phyloP scores from a whole-genome alignment of 805 yeast genomes.

The Ogataea methanolica region DNA sequence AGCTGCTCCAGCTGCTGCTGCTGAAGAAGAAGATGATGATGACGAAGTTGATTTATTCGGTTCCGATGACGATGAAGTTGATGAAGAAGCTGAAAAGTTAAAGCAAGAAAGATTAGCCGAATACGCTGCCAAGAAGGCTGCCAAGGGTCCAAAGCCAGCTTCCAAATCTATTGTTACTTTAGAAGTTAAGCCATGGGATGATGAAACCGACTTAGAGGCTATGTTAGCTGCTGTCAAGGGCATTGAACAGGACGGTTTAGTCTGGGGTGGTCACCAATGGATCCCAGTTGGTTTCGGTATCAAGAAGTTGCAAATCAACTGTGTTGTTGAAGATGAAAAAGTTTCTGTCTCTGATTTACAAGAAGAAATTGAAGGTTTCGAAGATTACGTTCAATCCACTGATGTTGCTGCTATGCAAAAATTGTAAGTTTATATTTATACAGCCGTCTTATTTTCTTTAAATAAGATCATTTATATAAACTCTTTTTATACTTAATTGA shows the following conservation, averaged over 20 bases:
- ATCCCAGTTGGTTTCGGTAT: conserved; percentile 99
- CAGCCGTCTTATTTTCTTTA: neutral
- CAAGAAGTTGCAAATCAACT: conserved; percentile 97
- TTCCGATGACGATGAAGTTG: conserved; percentile 90
- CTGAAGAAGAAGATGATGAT: conserved; percentile 77
- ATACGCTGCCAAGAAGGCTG: conserved; percentile 96
- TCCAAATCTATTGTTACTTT: conserved; percentile 96
- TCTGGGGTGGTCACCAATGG: conserved; percentile 97
- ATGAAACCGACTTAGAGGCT: conserved; percentile 93
- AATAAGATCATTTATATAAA: neutral
- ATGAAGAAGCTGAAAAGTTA: conserved; percentile 94
- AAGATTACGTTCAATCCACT: conserved; percentile 99
- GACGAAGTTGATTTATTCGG: conserved; percentile 93
- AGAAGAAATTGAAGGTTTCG: conserved; percentile 76
- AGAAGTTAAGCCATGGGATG: conserved; percentile 99
- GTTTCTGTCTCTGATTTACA: conserved; percentile 91
- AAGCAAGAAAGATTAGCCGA: conserved; percentile 98
- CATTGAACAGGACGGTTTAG: conserved; percentile 86
- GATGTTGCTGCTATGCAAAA: conserved; percentile 98
- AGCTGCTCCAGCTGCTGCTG: conserved; percentile 53
- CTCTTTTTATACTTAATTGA: neutral
- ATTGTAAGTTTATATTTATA: conserved; percentile 50
- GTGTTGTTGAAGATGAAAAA: conserved; percentile 95
- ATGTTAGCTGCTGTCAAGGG: conserved; percentile 82
- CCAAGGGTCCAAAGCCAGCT: conserved; percentile 96